Percentiles rank a stretch among this genome's conserved stretches.
These are phyloP conservation scores for Starmerella scarabaei DNA, from an alignment of 805 yeast species.

Conservation along the genomic window DNA sequence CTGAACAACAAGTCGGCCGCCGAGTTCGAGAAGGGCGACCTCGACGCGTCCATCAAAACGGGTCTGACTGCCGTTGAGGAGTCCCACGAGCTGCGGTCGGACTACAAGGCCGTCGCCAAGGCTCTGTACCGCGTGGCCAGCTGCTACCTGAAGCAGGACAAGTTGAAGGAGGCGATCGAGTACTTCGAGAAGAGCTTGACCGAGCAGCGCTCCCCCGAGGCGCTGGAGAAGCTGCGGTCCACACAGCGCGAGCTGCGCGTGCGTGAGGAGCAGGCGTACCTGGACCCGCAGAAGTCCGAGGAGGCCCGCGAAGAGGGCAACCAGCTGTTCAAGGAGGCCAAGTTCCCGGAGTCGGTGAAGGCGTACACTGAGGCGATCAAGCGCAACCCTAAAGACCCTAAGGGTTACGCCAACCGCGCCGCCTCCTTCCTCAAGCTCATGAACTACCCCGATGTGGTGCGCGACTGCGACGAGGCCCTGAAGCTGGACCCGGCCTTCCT, in stretches of 20 bases:
- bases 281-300: slow-evolving; percentile 87
- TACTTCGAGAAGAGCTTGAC: slow-evolving; percentile 82
- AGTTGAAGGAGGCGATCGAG: slow-evolving; percentile 59
- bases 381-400: slow-evolving; percentile 92
- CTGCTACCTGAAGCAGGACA: slow-evolving; percentile 60
- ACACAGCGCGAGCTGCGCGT: slow-evolving; percentile 77
- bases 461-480: slow-evolving; percentile 84
- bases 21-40: slow-evolving; percentile 89
- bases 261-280: slow-evolving; percentile 61
- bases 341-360: slow-evolving; percentile 94
- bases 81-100: slow-evolving; percentile 82
- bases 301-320: slow-evolving; percentile 90
- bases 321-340: slow-evolving; percentile 74
- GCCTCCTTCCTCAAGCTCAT: slow-evolving; percentile 88
- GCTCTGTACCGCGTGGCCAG: slow-evolving; percentile 87
- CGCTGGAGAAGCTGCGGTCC: slow-evolving; percentile 70
- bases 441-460: slow-evolving; percentile 94
- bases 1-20: slow-evolving; percentile 97
- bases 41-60: slow-evolving; percentile 69
- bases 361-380: slow-evolving; percentile 91
- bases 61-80: slow-evolving; percentile 73
- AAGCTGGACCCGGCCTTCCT: slow-evolving; percentile 75
- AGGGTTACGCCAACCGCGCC: slow-evolving; percentile 96
- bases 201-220: slow-evolving; percentile 94
- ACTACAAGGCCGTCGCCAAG: slow-evolving; percentile 82